Percentiles rank a stretch among this genome's conserved stretches.
phyloP scores from a whole-genome alignment of 352 stramenopile genomes.

The Plasmopara viticola region DNA sequence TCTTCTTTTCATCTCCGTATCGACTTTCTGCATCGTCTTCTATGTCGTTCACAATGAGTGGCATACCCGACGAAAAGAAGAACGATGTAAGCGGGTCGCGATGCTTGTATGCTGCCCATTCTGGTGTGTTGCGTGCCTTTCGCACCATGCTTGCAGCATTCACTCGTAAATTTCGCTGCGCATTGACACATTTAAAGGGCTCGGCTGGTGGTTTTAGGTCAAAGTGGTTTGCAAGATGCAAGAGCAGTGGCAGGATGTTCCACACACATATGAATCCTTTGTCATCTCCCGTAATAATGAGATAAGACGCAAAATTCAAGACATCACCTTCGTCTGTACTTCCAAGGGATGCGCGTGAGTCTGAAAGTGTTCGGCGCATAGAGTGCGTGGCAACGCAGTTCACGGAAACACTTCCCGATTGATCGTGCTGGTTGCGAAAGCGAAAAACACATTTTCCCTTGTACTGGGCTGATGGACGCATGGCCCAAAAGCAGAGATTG shows the following conservation, averaged over 20 bases:
- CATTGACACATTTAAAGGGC: conserved; percentile 62
- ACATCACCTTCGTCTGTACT: conserved; percentile 19
- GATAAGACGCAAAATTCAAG: conserved; percentile 34
- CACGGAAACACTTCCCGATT: conserved; percentile 35
- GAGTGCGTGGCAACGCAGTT: conserved; percentile 39
- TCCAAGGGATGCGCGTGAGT: not conserved
- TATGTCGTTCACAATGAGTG: conserved; percentile 28
- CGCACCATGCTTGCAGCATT: conserved; percentile 63
- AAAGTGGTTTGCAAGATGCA: conserved; percentile 50
- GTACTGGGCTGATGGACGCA: conserved; percentile 44
- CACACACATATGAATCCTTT: conserved; percentile 69
- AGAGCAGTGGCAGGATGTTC: conserved; percentile 61
- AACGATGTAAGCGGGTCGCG: conserved; percentile 52
- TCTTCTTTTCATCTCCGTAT: conserved; percentile 15
- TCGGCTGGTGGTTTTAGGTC: conserved; percentile 39
- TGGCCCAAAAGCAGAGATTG: conserved; percentile 74
- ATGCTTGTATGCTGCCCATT: conserved; percentile 47
- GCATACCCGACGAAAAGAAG: conserved; percentile 50
- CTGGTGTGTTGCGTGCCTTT: conserved; percentile 54
- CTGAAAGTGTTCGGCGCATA: conserved; percentile 10
- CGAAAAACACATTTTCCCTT: conserved; percentile 74
- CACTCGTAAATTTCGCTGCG: conserved; percentile 64
- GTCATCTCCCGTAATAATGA: conserved; percentile 70
- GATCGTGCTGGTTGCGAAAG: conserved; percentile 51
- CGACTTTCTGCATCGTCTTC: conserved; percentile 13